phyloP scores from a whole-genome alignment of 495 filamentous ascomycete species.

The Trichoderma erinaceum region DNA sequence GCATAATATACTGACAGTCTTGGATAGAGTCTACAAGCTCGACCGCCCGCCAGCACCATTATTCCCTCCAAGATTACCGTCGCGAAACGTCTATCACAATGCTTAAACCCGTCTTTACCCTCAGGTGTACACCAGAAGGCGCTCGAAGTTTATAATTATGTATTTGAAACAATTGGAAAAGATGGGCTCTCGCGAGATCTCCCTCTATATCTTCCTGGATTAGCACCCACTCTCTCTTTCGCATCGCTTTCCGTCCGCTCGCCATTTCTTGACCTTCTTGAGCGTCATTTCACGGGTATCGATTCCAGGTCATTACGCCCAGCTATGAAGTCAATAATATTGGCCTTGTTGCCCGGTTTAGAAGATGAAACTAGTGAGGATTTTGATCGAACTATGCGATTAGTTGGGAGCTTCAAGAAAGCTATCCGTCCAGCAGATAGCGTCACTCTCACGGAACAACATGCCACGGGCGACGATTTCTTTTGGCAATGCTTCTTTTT shows the following conservation, averaged over 20 bases:
- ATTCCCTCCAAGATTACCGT: constrained; percentile 82
- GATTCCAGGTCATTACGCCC: constrained; percentile 68
- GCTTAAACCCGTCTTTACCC: constrained; percentile 84
- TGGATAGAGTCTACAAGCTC: constrained; percentile 75
- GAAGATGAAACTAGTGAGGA: constrained; percentile 97
- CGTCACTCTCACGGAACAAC: constrained; percentile 44
- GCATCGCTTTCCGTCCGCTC: constrained; percentile 85
- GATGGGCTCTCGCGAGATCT: constrained; percentile 77
- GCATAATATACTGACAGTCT: constrained; percentile 18
- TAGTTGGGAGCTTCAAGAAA: constrained; percentile 71
- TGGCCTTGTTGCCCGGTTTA: constrained; percentile 80
- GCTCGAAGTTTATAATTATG: constrained; percentile 83
- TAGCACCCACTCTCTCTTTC: constrained; percentile 83
- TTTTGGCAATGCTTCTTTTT: constrained; percentile 99
- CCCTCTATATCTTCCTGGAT: constrained; percentile 78
- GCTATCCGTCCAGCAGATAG: constrained; percentile 49
- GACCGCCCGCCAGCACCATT: constrained; percentile 60
- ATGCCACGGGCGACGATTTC: constrained; percentile 66
- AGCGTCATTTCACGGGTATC: constrained; percentile 68
- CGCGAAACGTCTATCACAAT: constrained; percentile 89
- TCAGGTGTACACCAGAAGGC: constrained; percentile 99
- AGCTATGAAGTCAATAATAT: constrained; percentile 79
- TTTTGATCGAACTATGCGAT: constrained; percentile 77
- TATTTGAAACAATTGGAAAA: constrained; percentile 71
- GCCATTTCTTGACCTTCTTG: constrained; percentile 73